Evolutionary conservation across 148 eudicot genomes (phyloP), one percentile per base, ranked within the genome.

Genomic region (Vaccinium corymbosum): DNA sequence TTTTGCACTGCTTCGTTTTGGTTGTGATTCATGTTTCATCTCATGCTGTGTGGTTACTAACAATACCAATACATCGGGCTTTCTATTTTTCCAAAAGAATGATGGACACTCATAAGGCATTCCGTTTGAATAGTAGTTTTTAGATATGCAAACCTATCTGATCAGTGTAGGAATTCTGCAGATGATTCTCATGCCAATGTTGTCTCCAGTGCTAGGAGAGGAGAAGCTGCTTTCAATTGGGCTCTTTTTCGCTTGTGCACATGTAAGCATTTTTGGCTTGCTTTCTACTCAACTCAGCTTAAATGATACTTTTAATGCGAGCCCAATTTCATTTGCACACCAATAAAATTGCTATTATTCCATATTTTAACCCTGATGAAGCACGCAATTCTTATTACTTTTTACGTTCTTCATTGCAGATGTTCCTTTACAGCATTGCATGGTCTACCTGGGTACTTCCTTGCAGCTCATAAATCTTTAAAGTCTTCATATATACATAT

Each of bases 141-240:
- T 7, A 57, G 12, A 15, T 35, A 7, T 3, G 8, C 38, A 1
- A 32, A 66, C 72, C 6, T 66, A 66, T 68, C 79, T 82, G 53
- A 76, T n/a, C 29, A 4, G 70, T 35, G 29, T 27, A 64, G 25
- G 10, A 32, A 17, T 55, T 49, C 72, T 92, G 88, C 91, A 95
- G 98, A 89, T 95, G 84, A 78, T 93, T 83, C 83, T 95, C 76
- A 95, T 94, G 98, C 98, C 98, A 17, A 22, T 92, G 42, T 80
- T 95, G 86, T 88, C 91, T 85, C 94, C 96, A 9, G 80, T 82
- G 50, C 49, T 94, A 29, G 93, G 93, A 55, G 98, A 94, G 64
- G 89, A 91, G 76, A 92, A 86, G 85, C 88, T 95, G 88, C 94
- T 95, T 79, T 85, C 92, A 38, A 35, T 91, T 3, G 98, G 98